A percentile compares a stretch with the other conserved stretches of the same genome.
Conservation (phyloP, 2,329 filamentous ascomycete genomes). For the Trichophyton verrucosum region DNA sequence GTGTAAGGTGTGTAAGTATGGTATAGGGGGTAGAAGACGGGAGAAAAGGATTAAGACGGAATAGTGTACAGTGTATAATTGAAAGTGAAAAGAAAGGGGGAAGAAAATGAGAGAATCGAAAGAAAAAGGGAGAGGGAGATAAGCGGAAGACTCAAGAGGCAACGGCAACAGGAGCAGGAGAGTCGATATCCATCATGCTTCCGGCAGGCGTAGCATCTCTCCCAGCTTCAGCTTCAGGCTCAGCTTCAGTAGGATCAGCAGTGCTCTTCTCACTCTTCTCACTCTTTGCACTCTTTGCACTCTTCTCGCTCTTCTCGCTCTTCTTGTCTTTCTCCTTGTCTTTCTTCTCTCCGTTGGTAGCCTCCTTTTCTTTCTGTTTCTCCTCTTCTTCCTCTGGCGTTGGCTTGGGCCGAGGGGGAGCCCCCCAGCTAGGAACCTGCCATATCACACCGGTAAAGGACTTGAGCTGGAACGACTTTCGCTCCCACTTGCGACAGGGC, state of each 20-base stretch:
- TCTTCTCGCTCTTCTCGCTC: slow-evolving; percentile 3
- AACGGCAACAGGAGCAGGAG: neutral
- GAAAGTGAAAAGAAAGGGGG: too few relatives aligned
- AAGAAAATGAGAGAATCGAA: neutral
- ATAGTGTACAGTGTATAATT: neutral
- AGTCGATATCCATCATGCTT: neutral
- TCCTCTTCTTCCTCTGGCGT: neutral
- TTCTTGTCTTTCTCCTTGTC: neutral
- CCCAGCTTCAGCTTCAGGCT: neutral
- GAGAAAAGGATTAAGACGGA: neutral
- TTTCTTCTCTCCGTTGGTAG: neutral
- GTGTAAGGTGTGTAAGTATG: neutral
- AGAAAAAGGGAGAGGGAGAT: neutral
- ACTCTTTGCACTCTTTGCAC: neutral
- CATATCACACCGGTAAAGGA: slow-evolving; percentile 82
- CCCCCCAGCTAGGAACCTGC: slow-evolving; percentile 72
- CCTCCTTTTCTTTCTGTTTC: neutral
- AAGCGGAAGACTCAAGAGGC: neutral
- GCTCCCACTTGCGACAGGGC: slow-evolving; percentile 83
- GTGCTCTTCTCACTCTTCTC: slow-evolving; percentile 6
- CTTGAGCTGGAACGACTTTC: slow-evolving; percentile 70
- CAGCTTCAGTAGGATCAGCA: neutral
- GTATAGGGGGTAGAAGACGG: neutral
- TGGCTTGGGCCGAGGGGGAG: slow-evolving; percentile 36
- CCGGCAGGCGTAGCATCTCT: neutral